Percentiles rank a stretch among this genome's conserved stretches.
These are phyloP conservation scores for Umbelopsis isabellina DNA, from an alignment of 192 early-diverging fungal species.

Conservation along the genomic window DNA sequence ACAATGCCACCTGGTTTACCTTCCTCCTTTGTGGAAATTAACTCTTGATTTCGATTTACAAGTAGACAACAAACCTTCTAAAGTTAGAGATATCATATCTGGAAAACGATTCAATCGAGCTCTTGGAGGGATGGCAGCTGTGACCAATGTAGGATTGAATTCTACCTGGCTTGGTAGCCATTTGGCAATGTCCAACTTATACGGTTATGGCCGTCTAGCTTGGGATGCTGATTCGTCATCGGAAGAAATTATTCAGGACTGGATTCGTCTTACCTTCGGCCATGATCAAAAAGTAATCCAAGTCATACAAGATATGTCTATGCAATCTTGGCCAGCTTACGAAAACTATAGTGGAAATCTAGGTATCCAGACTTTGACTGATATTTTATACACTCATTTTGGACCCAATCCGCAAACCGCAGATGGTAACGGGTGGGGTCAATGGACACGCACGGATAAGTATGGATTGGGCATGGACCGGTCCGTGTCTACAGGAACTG, in stretches of 20 bases:
- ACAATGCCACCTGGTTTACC: conserved; percentile 11
- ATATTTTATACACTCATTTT: conserved; percentile 15
- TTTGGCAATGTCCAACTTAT: conserved; percentile 13
- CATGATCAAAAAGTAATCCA: conserved; percentile 7
- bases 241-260: conserved; percentile 9
- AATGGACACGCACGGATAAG: conserved; percentile 11
- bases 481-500: conserved; percentile 1
- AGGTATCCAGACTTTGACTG: conserved; percentile 17
- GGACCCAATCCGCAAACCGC: conserved; percentile 6
- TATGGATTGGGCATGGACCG: conserved; percentile 11
- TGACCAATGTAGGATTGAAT: conserved; percentile 11
- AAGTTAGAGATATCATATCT: conserved; percentile 4
- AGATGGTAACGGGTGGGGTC: conserved; percentile 8
- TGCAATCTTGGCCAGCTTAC: conserved; percentile 13
- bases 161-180: conserved; percentile 1
- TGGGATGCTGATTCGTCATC: conserved; percentile 12
- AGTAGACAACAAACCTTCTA: conserved; percentile 14
- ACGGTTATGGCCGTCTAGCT: conserved; percentile 4
- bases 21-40: conserved; percentile 6
- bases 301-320: conserved; percentile 13
- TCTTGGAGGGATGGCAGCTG: neutral
- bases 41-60: conserved; percentile 15
- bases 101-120: conserved; percentile 13
- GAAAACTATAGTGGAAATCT: conserved; percentile 19
- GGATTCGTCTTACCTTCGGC: conserved; percentile 13